Conservation (phyloP, 2,329 filamentous ascomycete genomes). For the Xylaria sp. region DNA sequence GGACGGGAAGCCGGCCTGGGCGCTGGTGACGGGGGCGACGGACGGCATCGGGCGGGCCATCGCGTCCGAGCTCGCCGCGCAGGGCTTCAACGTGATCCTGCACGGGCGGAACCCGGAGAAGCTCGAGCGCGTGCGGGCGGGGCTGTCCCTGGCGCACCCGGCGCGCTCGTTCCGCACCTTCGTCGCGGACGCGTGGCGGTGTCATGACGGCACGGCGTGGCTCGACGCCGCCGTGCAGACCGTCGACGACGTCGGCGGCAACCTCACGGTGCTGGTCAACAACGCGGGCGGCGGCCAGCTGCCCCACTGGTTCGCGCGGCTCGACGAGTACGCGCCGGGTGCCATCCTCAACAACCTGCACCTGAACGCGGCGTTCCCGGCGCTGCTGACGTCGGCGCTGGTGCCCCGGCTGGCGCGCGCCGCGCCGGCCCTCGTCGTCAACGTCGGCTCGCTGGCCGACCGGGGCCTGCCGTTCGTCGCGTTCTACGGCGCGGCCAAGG, state of each 20-base stretch:
- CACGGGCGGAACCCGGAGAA: conserved; percentile 58
- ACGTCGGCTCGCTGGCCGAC: conserved; percentile 51
- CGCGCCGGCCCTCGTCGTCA: conserved; percentile 51
- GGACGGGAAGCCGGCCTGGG: neutral
- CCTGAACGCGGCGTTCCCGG: conserved; percentile 53
- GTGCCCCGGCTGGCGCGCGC: conserved; percentile 47
- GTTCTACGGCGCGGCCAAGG: conserved; percentile 51
- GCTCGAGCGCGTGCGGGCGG: conserved; percentile 44
- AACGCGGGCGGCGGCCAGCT: conserved; percentile 52
- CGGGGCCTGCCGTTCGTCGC: conserved; percentile 50
- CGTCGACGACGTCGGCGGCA: conserved; percentile 40
- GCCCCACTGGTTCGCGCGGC: conserved; percentile 37
- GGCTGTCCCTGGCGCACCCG: conserved; percentile 46
- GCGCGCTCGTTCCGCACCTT: conserved; percentile 42
- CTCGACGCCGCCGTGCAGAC: conserved; percentile 11
- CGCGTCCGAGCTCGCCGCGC: conserved; percentile 51
- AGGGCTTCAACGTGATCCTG: conserved; percentile 59
- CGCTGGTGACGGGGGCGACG: conserved; percentile 52
- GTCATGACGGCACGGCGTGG: neutral
- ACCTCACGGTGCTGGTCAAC: conserved; percentile 59
- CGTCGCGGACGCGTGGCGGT: conserved; percentile 46
- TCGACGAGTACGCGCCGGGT: conserved; percentile 40
- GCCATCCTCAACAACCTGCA: conserved; percentile 48
- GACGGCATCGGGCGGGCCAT: conserved; percentile 59
- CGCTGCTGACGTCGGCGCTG: conserved; percentile 50